Evolutionary conservation across 192 early-diverging fungal genomes (phyloP), one percentile per base, ranked within the genome.

Genomic region (Haplosporangium gracile): DNA sequence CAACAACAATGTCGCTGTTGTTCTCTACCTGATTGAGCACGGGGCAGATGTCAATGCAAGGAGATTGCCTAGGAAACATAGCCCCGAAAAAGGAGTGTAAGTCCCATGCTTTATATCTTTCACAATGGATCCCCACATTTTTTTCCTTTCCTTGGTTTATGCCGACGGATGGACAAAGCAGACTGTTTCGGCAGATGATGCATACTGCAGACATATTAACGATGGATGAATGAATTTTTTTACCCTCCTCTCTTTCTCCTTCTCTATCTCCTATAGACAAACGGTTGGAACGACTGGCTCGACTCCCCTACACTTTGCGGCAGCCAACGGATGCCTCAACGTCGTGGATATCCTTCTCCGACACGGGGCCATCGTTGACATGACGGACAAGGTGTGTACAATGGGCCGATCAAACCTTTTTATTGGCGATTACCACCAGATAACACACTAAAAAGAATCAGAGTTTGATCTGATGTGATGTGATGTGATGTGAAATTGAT

Each of bases 291-390:
- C 90, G 36, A 92, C 89, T n/a, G 93, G 94, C 15, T 94, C 96
- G 11, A 96, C 97, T 4, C 93, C 96, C 38, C 80, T 98, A 73
- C 97, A 98, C 82, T 94, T 95, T 88, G 96, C 96, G n/a, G 93
- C 94, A 49, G 96, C 96, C 32, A 94, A 94, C 70, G 94, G 95
- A 0, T 94, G 93, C 78, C 78, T 89, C 0, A 88, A 89, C 16
- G 92, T 94, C 55, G 90, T 94, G 0, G 91, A 94, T 42, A 82
- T 91, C 20, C 85, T 97, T 36, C 80, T 98, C 40, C 70, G 88
- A 39, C 87, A 92, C 47, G 93, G 94, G 16, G 95, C 95, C 8
- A 88, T 84, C 15, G 82, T 91, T 6, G 91, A 95, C 20, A 76
- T 94, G 34, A 89, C 82, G 45, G 95, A 95, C 76, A 92, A 92